Base-by-base conservation (phyloP, 2,329 filamentous ascomycete species). In the Penicillium decumbens region DNA sequence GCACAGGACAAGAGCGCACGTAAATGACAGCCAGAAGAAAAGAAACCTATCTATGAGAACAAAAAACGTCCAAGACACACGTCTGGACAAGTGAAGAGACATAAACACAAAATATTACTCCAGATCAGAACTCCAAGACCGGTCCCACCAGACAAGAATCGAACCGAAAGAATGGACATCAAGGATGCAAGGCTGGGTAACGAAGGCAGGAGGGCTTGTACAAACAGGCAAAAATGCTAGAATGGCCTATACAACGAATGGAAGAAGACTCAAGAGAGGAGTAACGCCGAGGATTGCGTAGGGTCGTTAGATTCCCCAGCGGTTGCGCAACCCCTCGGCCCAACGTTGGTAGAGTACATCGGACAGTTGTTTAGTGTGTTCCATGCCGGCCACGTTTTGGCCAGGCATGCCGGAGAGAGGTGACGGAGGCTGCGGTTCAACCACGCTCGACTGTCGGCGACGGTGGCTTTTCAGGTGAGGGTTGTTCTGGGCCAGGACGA, bases 261-360 rank as follows among this genome's bases (percentile, higher is more conserved):
- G 39, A 51, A 46, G 24, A 59, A 51, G 39, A 53, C 6, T 35
- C 41, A 42, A 42, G n/a, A 29, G 23, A 32, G 33, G 41, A 39
- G 32, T 33, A 44, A 35, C 33, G 39, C 41, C 35, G 6, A 27
- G 8, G 35, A 27, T 3, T 29, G 23, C 12, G 13, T 10, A 44
- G 25, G 39, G 7, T 20, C 15, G 13, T 42, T 48, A 52, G 33
- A 48, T 53, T 51, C 76, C 74, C 87, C 87, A 91, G 48, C 87
- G 77, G 47, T 81, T 79, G 56, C 84, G 83, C 61, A 97, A 74
- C 1, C 89, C 90, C 50, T 95, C 88, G 2, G 85, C 83, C 93
- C 93, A 98, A 38, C 92, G 82, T 13, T 85, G 83, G 72, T 96
- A 97, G 18, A 98, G 80, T 18, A 95, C 88, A 67, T 96, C 90